Percentiles rank a stretch among this genome's conserved stretches.
Evolutionary conservation across 208 protist genomes (phyloP).

Genomic region (Crithidia sp.): DNA sequence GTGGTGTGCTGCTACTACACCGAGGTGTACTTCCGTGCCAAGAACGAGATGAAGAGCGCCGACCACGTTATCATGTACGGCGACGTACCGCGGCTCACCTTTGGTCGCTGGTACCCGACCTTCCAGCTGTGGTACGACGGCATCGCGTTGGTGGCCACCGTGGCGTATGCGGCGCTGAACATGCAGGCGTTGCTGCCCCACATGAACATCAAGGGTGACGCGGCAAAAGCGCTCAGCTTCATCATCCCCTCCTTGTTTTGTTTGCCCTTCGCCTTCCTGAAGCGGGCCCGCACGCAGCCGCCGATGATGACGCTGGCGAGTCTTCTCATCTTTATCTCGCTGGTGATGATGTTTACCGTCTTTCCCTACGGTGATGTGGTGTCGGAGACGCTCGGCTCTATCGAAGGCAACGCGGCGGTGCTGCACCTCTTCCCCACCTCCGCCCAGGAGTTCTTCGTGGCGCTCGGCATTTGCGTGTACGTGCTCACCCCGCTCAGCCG

Average conservation of each 20-base stretch:
- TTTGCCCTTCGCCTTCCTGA: constrained; percentile 54
- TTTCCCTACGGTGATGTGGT: constrained; percentile 30
- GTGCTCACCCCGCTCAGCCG: constrained; percentile 27
- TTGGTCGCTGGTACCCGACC: constrained; percentile 33
- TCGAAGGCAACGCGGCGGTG: constrained; percentile 9
- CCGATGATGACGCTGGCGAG: constrained; percentile 38
- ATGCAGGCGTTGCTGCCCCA: constrained; percentile 33
- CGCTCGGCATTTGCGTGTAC: constrained; percentile 41
- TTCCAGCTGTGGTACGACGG: constrained; percentile 36
- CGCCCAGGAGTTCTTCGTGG: constrained; percentile 43
- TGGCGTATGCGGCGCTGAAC: constrained; percentile 47
- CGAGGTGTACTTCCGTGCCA: constrained; percentile 42
- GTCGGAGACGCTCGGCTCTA: background rate
- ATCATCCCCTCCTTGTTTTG: constrained; percentile 44
- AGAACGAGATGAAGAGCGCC: constrained; percentile 44
- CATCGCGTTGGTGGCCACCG: constrained; percentile 41
- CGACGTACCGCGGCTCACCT: constrained; percentile 50
- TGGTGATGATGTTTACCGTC: constrained; percentile 38
- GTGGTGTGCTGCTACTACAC: constrained; percentile 40
- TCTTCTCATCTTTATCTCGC: constrained; percentile 37
- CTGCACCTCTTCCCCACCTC: constrained; percentile 24
- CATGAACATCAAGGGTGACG: constrained; percentile 32
- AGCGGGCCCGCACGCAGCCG: constrained; percentile 39
- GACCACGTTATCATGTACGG: constrained; percentile 49
- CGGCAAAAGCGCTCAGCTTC: constrained; percentile 37